Conservation (phyloP, 2,329 filamentous ascomycete genomes). For the Neopestalotiopsis sp. region DNA sequence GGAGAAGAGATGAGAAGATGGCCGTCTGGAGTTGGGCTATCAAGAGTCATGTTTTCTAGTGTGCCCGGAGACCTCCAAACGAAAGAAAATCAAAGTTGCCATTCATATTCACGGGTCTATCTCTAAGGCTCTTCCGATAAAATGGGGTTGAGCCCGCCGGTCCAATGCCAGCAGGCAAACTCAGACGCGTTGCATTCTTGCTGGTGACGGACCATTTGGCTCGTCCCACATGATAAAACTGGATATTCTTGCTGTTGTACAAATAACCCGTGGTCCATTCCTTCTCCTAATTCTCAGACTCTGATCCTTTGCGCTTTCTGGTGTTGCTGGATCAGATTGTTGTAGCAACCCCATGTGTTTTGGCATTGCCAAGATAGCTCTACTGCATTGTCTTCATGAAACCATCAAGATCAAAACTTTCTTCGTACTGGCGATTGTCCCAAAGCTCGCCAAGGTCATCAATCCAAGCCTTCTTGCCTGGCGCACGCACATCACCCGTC, state of each 20-base stretch:
- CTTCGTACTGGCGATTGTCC: slow-evolving; percentile 97
- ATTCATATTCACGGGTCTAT: too few species aligned
- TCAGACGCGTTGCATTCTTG: background rate
- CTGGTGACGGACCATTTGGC: background rate
- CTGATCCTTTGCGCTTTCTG: background rate
- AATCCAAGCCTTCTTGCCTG: slow-evolving; percentile 94
- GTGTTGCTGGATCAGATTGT: background rate
- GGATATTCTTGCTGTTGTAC: background rate
- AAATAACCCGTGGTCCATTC: background rate
- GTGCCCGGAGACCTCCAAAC: too few species aligned
- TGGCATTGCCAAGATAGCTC: background rate
- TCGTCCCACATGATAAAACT: background rate
- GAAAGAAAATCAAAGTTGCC: too few species aligned
- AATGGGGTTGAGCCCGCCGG: too few species aligned
- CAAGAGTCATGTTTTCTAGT: too few species aligned
- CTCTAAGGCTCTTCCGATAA: too few species aligned
- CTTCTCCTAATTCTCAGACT: background rate
- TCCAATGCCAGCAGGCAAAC: too few species aligned
- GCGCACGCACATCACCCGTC: slow-evolving; percentile 88
- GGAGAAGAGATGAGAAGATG: too few species aligned
- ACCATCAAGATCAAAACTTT: slow-evolving; percentile 94
- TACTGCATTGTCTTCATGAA: slow-evolving; percentile 86
- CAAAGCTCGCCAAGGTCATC: slow-evolving; percentile 95
- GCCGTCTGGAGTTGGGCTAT: too few species aligned
- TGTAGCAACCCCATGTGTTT: background rate